Base-by-base conservation (phyloP, 768 basidiomycete species). In the Lyophyllum semitale region DNA sequence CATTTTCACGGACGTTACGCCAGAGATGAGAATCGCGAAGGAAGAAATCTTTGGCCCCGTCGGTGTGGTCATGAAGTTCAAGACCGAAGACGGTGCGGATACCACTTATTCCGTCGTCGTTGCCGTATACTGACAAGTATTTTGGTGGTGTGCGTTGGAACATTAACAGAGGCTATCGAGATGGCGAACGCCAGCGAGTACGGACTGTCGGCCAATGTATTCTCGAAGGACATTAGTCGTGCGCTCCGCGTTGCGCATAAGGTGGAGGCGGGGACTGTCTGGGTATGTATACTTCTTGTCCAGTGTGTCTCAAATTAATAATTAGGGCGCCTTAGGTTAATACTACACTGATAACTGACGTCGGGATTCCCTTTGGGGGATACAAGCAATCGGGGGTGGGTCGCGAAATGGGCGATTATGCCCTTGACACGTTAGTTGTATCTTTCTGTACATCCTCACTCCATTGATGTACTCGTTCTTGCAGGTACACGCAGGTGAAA, bases 361-460 rank as follows among this genome's bases (percentile, higher is more conserved):
- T 75, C 4, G 74, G 75, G 17, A 75, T 90, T 22, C 89, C 92
- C 1, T 93, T 93, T 65, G 91, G 91, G 55, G 92, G 92, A 9
- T 92, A 77, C 78, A 93, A 92, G 77, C 83, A 88, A 63, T 85
- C 83, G 26, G 91, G 90, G 54, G 84, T 91, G n/a, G 91, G 91
- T n/a, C 79, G 88, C 20, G 91, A 93, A 68, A 67, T 87, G 48
- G 91, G 91, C 37, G 85, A 89, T 50, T 87, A 91, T 68, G 91
- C 88, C 18, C 66, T 87, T 44, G 70, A 76, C 30, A 81, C 80
- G 81, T 84, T 64, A 29, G 79, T 71, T 1, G 42, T 25, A 20
- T 33, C 32, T 40, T 46, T 7, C 8, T 42, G 22, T 51, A 8
- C 22, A 37, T n/a, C 9, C 5, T 25, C n/a, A 42, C 3, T 2